These are phyloP conservation scores for Panicum hallii DNA, from an alignment of 202 grass and related monocot species.

Conservation along the genomic window DNA sequence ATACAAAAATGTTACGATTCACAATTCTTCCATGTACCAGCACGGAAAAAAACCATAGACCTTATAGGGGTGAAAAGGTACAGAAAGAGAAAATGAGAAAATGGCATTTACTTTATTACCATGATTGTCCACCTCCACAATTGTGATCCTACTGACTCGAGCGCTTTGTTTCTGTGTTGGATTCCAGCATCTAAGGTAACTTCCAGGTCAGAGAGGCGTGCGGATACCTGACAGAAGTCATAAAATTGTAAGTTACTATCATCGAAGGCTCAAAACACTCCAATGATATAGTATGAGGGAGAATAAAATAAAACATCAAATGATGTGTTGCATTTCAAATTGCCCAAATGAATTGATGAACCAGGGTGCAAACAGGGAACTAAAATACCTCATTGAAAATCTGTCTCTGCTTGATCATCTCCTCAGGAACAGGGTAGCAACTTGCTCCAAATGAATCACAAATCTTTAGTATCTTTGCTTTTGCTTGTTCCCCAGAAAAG, in stretches of 20 bases:
- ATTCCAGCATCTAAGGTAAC: conserved; percentile 94
- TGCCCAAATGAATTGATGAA: conserved; percentile 20
- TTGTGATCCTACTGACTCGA: conserved; percentile 88
- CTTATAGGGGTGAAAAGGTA: conserved; percentile 9
- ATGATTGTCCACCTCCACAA: conserved; percentile 95
- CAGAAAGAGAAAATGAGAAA: conserved; percentile 33
- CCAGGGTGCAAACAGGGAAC: conserved; percentile 24
- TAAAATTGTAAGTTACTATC: background rate
- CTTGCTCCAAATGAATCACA: conserved; percentile 93
- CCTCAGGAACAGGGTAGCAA: conserved; percentile 98
- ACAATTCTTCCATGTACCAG: background rate
- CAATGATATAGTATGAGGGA: conserved; percentile 12
- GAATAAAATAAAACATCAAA: background rate
- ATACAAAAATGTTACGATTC: conserved; percentile 31
- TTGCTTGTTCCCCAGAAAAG: conserved; percentile 98
- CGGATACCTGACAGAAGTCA: conserved; percentile 68
- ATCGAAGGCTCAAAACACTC: background rate
- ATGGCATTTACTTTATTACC: conserved; percentile 67
- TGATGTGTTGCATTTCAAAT: conserved; percentile 1
- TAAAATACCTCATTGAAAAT: conserved; percentile 86
- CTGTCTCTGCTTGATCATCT: conserved; percentile 86
- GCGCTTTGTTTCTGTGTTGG: conserved; percentile 95
- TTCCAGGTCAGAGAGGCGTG: conserved; percentile 89
- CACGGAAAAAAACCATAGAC: background rate
- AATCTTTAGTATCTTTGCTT: conserved; percentile 86